A percentile compares a stretch with the other conserved stretches of the same genome.
Evolutionary conservation across 495 filamentous ascomycete species (phyloP).

Genomic region (Acidomyces sp.): DNA sequence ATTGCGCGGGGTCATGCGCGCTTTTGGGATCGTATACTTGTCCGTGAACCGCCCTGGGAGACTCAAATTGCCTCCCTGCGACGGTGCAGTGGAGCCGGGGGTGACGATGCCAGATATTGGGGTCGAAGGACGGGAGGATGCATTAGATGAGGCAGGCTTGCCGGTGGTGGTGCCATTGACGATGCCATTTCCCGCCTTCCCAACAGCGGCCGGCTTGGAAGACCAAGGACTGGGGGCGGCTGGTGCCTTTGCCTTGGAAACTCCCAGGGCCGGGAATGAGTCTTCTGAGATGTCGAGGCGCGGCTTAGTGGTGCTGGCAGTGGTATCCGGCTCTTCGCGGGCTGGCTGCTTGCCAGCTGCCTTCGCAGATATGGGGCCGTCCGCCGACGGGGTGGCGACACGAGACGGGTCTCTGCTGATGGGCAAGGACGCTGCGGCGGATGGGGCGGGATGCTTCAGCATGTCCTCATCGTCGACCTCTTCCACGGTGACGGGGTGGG

Average conservation of each 20-base stretch:
- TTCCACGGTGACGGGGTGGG: background rate
- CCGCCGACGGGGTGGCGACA: constrained; percentile 26
- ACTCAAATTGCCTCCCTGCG: constrained; percentile 17
- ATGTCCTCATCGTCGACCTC: background rate
- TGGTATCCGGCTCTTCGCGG: constrained; percentile 25
- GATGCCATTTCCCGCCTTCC: constrained; percentile 42
- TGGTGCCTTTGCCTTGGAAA: constrained; percentile 47
- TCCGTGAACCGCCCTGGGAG: constrained; percentile 32
- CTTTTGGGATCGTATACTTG: constrained; percentile 57
- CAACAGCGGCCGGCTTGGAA: constrained; percentile 41
- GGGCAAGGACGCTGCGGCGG: constrained; percentile 28
- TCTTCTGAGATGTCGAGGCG: constrained; percentile 76
- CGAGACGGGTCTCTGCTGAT: constrained; percentile 21
- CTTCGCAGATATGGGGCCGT: constrained; percentile 39
- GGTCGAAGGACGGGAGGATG: constrained; percentile 42
- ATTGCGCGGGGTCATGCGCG: constrained; percentile 55
- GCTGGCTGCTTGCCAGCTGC: constrained; percentile 50
- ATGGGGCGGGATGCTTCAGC: constrained; percentile 21
- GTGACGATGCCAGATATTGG: constrained; percentile 44
- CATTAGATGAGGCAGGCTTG: constrained; percentile 26
- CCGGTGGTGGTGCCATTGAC: constrained; percentile 31
- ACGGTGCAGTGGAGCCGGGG: constrained; percentile 36
- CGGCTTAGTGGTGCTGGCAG: constrained; percentile 25
- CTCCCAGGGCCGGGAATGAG: constrained; percentile 75
- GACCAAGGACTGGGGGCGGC: constrained; percentile 54